Evolutionary conservation across 192 early-diverging fungal species (phyloP).

Genomic region (Diversispora epigaea): DNA sequence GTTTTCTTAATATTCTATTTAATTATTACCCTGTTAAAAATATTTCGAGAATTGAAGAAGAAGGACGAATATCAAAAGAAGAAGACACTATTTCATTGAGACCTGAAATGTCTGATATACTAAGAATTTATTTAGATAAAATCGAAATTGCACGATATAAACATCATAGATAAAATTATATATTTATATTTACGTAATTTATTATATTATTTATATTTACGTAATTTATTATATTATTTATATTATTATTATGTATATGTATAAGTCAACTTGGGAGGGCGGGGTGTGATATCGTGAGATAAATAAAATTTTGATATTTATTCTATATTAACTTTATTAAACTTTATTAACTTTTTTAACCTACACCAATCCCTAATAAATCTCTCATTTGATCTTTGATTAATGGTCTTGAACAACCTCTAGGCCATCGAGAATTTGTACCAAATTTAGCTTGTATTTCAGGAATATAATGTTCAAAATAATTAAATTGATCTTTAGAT

Average conservation of each 20-base stretch:
- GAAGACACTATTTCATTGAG: background rate
- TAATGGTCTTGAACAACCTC: slow-evolving; percentile 48
- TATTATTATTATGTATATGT: too few relatives aligned
- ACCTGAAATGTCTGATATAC: slow-evolving; percentile 13
- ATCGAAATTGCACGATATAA: slow-evolving; percentile 11
- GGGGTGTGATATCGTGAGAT: too few relatives aligned
- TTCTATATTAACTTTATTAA: too few relatives aligned
- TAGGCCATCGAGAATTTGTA: slow-evolving; percentile 47
- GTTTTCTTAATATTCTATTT: background rate
- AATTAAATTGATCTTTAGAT: slow-evolving; percentile 41
- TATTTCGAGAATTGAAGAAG: background rate
- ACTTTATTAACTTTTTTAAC: background rate
- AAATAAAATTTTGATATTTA: too few relatives aligned
- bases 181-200: background rate
- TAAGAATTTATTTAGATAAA: slow-evolving; percentile 18
- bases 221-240: too few relatives aligned
- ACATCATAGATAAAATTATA: too few relatives aligned
- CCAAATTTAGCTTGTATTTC: slow-evolving; percentile 48
- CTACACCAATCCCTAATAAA: slow-evolving; percentile 39
- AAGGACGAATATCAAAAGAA: background rate
- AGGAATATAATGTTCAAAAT: slow-evolving; percentile 47
- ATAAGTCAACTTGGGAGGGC: too few relatives aligned
- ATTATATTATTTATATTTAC: background rate
- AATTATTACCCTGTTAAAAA: slow-evolving; percentile 24
- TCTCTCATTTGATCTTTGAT: slow-evolving; percentile 45